A percentile compares a stretch with the other conserved stretches of the same genome.
Conservation (phyloP, 805 yeast genomes). For the Candida parachauliodes region DNA sequence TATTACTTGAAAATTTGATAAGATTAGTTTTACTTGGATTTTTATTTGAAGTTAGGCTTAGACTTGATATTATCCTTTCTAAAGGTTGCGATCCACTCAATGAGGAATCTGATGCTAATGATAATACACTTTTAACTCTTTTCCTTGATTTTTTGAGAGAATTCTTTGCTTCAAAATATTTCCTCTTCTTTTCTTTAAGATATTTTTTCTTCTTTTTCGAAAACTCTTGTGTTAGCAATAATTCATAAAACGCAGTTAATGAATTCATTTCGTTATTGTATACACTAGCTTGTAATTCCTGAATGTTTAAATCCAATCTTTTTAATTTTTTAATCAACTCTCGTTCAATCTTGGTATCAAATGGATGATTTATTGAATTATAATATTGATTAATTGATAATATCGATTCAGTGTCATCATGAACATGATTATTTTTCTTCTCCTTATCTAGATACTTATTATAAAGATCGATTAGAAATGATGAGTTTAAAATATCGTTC, state of each 20-base stretch:
- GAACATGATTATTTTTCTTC: constrained; percentile 4
- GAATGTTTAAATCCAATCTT: constrained; percentile 61
- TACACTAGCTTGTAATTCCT: constrained; percentile 55
- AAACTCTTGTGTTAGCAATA: constrained; percentile 54
- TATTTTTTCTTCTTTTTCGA: constrained; percentile 29
- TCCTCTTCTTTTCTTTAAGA: constrained; percentile 26
- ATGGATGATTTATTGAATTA: constrained; percentile 33
- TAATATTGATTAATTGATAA: constrained; percentile 39
- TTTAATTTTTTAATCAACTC: constrained; percentile 56
- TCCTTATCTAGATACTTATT: constrained; percentile 21
- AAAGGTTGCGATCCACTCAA: constrained; percentile 27
- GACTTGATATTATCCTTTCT: constrained; percentile 34
- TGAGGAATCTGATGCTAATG: constrained; percentile 29
- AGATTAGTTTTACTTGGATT: constrained; percentile 11
- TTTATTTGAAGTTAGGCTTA: constrained; percentile 29
- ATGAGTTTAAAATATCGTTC: constrained; percentile 34
- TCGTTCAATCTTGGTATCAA: constrained; percentile 60
- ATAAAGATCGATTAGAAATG: constrained; percentile 31
- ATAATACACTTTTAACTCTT: constrained; percentile 34
- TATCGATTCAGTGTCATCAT: constrained; percentile 32
- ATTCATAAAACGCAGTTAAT: constrained; percentile 70
- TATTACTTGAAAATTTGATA: constrained; percentile 5
- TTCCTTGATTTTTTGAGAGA: constrained; percentile 28
- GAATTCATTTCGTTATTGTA: constrained; percentile 61
- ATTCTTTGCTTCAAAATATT: constrained; percentile 29